These are phyloP conservation scores for Cladosporium sp. DNA, from an alignment of 2,329 filamentous ascomycete genomes.

Conservation along the genomic window DNA sequence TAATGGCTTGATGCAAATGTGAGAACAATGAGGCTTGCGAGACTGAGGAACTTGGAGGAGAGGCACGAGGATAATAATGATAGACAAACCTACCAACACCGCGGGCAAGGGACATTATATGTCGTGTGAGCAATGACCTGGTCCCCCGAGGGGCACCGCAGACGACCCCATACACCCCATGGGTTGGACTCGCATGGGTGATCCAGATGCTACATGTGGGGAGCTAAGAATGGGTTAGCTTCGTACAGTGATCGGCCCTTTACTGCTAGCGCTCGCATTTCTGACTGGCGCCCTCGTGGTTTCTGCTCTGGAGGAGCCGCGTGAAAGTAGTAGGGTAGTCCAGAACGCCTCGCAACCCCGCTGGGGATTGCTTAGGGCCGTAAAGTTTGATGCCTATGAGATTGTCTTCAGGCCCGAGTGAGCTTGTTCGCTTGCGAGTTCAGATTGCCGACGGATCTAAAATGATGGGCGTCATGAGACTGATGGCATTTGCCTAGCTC, in stretches of 20 bases:
- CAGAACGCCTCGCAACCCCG: slow-evolving; percentile 6
- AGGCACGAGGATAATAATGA: neutral
- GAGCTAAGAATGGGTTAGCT: slow-evolving; percentile 9
- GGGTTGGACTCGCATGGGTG: slow-evolving; percentile 7
- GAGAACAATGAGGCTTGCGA: neutral
- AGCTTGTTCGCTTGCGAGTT: neutral
- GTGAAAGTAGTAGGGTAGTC: neutral
- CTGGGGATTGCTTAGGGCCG: neutral
- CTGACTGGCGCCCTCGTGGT: neutral
- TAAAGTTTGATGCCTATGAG: slow-evolving; percentile 4
- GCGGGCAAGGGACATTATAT: slow-evolving; percentile 7
- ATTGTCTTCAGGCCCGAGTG: neutral
- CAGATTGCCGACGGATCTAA: slow-evolving; percentile 2
- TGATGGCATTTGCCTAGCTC: too few relatives aligned
- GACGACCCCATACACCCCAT: slow-evolving; percentile 3
- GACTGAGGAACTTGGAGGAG: neutral
- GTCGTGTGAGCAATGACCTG: neutral
- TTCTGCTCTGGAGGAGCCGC: neutral
- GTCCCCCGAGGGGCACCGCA: slow-evolving; percentile 10
- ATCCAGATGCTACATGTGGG: slow-evolving; percentile 10
- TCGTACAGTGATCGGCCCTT: slow-evolving; percentile 12
- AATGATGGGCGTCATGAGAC: too few relatives aligned
- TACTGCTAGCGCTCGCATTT: slow-evolving; percentile 8
- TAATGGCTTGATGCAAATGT: neutral
- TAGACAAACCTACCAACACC: slow-evolving; percentile 4